Evolutionary conservation across 2,329 filamentous ascomycete genomes (phyloP).

Genomic region (Epichloe festucae): DNA sequence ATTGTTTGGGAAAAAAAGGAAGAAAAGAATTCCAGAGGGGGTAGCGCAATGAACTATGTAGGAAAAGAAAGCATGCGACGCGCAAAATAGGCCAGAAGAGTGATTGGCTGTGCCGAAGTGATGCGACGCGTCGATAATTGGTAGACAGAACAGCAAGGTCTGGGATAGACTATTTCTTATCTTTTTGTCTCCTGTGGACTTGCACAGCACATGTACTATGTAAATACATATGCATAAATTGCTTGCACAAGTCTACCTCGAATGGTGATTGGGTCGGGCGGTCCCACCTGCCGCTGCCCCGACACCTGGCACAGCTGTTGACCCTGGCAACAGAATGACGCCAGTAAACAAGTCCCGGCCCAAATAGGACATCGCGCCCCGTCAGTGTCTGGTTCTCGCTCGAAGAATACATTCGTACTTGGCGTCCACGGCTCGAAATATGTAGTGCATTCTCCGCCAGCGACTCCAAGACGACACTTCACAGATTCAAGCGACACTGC

Average conservation of each 20-base stretch:
- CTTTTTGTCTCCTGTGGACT: no score
- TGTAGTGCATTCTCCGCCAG: conserved; percentile 27
- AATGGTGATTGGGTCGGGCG: not conserved
- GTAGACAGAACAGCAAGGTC: not conserved
- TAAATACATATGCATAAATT: not conserved
- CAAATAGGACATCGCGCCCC: not conserved
- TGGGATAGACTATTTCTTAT: not conserved
- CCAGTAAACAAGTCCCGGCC: conserved; percentile 21
- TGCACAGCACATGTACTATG: not conserved
- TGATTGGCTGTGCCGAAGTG: not conserved
- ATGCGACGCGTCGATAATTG: conserved; percentile 1
- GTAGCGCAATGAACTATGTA: not conserved
- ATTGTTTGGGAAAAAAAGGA: not conserved
- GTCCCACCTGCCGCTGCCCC: not conserved
- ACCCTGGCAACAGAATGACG: conserved; percentile 22
- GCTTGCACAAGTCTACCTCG: not conserved
- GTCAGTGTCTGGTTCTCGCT: not conserved
- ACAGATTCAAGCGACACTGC: conserved; percentile 26
- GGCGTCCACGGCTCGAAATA: conserved; percentile 9
- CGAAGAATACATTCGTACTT: not conserved
- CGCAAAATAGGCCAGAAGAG: not conserved
- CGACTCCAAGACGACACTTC: conserved; percentile 27
- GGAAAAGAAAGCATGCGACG: not conserved
- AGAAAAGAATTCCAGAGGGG: not conserved
- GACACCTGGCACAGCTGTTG: conserved; percentile 5